Conservation (phyloP, 2,329 filamentous ascomycete species). For the Fusarium metavorans region DNA sequence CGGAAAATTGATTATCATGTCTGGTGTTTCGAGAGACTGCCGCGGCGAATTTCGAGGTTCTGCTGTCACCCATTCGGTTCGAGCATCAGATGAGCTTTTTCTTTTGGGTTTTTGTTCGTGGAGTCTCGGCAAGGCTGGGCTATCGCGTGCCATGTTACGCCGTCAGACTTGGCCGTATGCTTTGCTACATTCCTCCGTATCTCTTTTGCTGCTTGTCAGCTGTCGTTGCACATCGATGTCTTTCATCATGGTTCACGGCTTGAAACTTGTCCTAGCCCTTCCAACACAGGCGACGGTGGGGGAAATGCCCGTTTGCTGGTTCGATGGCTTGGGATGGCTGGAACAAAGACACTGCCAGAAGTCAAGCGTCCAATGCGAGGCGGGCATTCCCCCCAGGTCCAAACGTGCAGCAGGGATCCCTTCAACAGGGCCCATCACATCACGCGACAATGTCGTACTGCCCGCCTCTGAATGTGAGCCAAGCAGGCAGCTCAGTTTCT, state of each 20-base stretch:
- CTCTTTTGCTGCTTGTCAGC: background rate
- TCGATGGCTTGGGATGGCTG: constrained; percentile 28
- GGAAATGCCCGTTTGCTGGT: constrained; percentile 24
- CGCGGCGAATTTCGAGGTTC: background rate
- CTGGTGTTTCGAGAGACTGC: constrained; percentile 15
- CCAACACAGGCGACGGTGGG: background rate
- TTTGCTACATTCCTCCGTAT: background rate
- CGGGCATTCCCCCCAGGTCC: constrained; percentile 37
- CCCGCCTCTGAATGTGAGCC: constrained; percentile 26
- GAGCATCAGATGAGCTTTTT: background rate
- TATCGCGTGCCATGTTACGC: background rate
- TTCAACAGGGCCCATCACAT: constrained; percentile 29
- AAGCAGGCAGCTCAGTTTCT: constrained; percentile 29
- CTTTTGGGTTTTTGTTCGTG: background rate
- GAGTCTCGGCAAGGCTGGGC: background rate
- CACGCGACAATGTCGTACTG: constrained; percentile 44
- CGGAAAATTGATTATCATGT: constrained; percentile 12
- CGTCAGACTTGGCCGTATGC: background rate
- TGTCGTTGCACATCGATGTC: background rate
- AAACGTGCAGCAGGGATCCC: constrained; percentile 34
- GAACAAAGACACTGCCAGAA: constrained; percentile 3
- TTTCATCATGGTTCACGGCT: background rate
- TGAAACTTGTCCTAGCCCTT: background rate
- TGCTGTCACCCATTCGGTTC: background rate
- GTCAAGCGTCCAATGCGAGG: constrained; percentile 34